A percentile compares a stretch with the other conserved stretches of the same genome.
These are phyloP conservation scores for Cadophora malorum DNA, from an alignment of 2,329 filamentous ascomycete genomes.

Conservation along the genomic window DNA sequence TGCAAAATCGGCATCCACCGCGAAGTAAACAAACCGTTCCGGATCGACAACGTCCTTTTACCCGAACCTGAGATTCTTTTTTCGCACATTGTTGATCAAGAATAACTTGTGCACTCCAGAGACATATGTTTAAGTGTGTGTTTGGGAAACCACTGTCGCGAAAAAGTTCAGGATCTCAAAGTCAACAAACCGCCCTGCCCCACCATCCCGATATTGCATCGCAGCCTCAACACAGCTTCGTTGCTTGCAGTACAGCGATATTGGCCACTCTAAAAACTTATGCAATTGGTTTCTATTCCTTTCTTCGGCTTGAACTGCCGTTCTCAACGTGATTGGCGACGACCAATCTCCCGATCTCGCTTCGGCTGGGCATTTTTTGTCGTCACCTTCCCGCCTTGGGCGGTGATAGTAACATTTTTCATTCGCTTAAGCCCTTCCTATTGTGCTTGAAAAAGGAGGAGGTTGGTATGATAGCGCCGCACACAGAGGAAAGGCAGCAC, in stretches of 20 bases:
- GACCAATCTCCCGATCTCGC: neutral
- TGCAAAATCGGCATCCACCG: neutral
- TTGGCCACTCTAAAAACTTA: neutral
- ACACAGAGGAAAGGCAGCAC: neutral
- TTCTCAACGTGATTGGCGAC: neutral
- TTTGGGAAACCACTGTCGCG: neutral
- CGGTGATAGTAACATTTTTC: neutral
- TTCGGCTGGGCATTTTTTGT: neutral
- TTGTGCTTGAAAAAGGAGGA: slow-evolving; percentile 16
- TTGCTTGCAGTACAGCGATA: neutral
- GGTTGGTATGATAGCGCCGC: neutral
- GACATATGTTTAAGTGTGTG: neutral
- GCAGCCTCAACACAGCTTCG: neutral
- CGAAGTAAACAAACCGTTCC: neutral
- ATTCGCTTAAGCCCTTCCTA: slow-evolving; percentile 6
- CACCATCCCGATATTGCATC: neutral
- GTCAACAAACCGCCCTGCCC: neutral
- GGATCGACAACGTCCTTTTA: neutral
- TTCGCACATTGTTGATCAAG: neutral
- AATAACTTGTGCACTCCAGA: neutral
- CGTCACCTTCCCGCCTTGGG: neutral
- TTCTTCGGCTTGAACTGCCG: neutral
- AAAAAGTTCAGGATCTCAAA: neutral
- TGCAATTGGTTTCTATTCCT: neutral
- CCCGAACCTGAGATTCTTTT: neutral